Conservation (phyloP, 257 asterid species). For the Scutellaria galericulata region DNA sequence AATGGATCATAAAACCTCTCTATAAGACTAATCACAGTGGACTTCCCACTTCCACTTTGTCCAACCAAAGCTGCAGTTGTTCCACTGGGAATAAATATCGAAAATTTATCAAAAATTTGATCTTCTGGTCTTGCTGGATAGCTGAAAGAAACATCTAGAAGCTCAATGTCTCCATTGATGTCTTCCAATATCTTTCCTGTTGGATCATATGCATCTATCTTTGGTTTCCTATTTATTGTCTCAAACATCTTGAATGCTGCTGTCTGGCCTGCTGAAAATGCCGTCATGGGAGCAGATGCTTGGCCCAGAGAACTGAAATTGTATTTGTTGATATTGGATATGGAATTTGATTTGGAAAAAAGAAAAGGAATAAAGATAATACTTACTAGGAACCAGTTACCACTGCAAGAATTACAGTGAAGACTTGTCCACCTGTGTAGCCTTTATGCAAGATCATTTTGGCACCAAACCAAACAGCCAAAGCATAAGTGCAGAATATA, state of each 20-base stretch:
- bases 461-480: conserved; percentile 58
- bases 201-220: conserved; percentile 52
- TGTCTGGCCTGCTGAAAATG: conserved; percentile 52
- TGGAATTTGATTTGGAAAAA: background rate
- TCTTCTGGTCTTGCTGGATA: conserved; percentile 59
- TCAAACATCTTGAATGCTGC: conserved; percentile 61
- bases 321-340: background rate
- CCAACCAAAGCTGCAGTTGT: conserved; percentile 60
- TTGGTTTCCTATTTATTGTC: conserved; percentile 52
- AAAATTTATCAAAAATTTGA: conserved; percentile 44
- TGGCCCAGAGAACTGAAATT: conserved; percentile 45
- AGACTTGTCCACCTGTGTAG: conserved; percentile 51
- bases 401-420: conserved; percentile 41
- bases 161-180: conserved; percentile 48
- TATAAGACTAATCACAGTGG: conserved; percentile 55
- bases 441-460: conserved; percentile 48
- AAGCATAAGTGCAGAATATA: conserved; percentile 37
- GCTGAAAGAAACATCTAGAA: conserved; percentile 48
- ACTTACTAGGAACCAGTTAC: conserved; percentile 52
- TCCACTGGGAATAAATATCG: conserved; percentile 49
- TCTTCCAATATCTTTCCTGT: conserved; percentile 45
- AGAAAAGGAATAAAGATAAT: background rate
- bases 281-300: conserved; percentile 49
- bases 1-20: conserved; percentile 66
- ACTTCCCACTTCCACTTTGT: conserved; percentile 69